Evolutionary conservation across 176 grass and related monocot genomes (phyloP), one percentile per base, ranked within the genome.

Genomic region (Rhynchospora tenuis): DNA sequence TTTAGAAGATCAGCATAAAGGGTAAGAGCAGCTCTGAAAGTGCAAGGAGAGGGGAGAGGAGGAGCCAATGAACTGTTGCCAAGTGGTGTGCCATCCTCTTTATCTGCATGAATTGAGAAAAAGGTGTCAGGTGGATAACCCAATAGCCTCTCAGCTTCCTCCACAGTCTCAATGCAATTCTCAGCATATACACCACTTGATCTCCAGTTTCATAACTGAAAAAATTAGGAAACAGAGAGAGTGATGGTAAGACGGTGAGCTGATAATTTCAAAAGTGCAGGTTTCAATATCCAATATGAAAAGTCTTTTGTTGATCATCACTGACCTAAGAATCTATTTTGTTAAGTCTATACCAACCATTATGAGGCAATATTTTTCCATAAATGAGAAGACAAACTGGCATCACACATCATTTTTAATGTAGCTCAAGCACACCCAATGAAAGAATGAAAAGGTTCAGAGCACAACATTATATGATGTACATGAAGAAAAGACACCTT

Each of bases 1-100:
- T 92, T 97, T n/a, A 92, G 81, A 85, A 97, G 94, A 88, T 97
- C 94, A 2, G 94, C 92, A 83, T 97, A 97, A 88, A 90, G 84
- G 28, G 90, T 81, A 64, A 97, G 88, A 51, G 94, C 94, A 73
- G 86, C 90, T 83, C 92, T 92, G 70, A 97, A 58, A 59, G 87
- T 97, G 72, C 85, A 59, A 0, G 94, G 94, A 56, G 94, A 89
- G 23, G 88, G 90, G 81, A 97, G 94, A 60, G 92, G 90, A 87
- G 94, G 88, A 87, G 92, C 84, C 71, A 94, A 88, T 86, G 92
- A 89, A 72, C 88, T 67, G 69, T 86, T 70, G 73, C 85, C 84
- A 78, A 92, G 85, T 79, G 94, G 88, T 52, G 90, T 90, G 51
- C 94, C 94, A 81, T 97, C 94, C 85, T 92, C 92, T 83, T 94